Conservation (phyloP, 331 rosid genomes). For the Ulmus americana region DNA sequence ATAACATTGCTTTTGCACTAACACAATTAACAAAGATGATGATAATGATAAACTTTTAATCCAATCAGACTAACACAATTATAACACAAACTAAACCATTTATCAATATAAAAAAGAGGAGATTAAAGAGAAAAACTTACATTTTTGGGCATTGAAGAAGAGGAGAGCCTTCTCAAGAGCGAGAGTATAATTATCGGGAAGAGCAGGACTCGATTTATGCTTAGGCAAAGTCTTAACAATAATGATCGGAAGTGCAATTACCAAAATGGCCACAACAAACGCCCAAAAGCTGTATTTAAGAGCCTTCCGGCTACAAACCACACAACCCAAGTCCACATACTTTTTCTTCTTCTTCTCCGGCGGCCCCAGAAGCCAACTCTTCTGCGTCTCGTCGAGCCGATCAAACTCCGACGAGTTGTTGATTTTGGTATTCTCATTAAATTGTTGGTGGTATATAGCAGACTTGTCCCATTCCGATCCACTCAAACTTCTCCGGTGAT, state of each 20-base stretch:
- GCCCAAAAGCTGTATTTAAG: constrained; percentile 20
- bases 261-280: constrained; percentile 14
- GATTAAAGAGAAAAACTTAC: constrained; percentile 9
- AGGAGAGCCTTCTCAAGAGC: constrained; percentile 34
- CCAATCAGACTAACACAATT: neutral
- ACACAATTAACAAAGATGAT: neutral
- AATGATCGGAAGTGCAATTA: constrained; percentile 27
- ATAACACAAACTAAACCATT: neutral
- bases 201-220: neutral
- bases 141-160: constrained; percentile 40
- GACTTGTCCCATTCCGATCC: constrained; percentile 26
- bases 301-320: constrained; percentile 20
- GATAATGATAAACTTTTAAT: neutral
- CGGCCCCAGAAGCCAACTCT: constrained; percentile 30
- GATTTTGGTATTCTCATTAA: neutral
- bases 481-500: neutral
- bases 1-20: too few species aligned
- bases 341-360: constrained; percentile 14
- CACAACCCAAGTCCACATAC: constrained; percentile 34
- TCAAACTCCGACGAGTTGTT: neutral
- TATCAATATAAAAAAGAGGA: neutral
- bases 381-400: constrained; percentile 23
- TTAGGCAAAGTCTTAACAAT: constrained; percentile 24
- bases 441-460: constrained; percentile 12
- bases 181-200: constrained; percentile 25